phyloP scores from a whole-genome alignment of 768 basidiomycete species.

The Grammothele lineata region DNA sequence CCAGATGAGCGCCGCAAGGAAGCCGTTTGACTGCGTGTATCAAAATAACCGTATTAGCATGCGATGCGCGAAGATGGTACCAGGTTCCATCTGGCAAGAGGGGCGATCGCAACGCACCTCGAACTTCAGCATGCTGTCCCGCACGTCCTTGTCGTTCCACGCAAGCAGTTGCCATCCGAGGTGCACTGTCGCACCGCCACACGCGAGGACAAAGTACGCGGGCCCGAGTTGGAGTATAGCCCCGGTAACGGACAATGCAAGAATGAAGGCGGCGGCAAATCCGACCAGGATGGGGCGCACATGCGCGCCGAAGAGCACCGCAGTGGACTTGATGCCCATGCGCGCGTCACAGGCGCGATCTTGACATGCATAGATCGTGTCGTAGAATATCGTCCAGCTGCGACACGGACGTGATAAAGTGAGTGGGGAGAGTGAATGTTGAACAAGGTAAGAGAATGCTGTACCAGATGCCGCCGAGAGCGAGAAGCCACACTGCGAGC shows the following conservation, averaged over 20 bases:
- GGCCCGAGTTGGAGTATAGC: constrained; percentile 47
- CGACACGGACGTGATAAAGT: constrained; percentile 1
- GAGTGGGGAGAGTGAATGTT: constrained; percentile 17
- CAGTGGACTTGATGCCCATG: constrained; percentile 73
- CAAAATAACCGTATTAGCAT: too few relatives aligned
- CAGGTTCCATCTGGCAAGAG: too few relatives aligned
- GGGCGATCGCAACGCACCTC: constrained; percentile 13
- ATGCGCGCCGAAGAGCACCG: constrained; percentile 61
- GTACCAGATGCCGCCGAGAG: constrained; percentile 18
- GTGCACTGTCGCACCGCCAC: constrained; percentile 42
- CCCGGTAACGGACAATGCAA: constrained; percentile 49
- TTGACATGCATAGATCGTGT: constrained; percentile 77
- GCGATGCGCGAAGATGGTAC: too few relatives aligned
- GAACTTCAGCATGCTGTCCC: constrained; percentile 45
- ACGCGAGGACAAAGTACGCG: constrained; percentile 41
- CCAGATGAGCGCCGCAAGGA: too few relatives aligned
- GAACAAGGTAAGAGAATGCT: constrained; percentile 19
- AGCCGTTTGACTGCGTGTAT: too few relatives aligned
- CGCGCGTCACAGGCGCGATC: constrained; percentile 71
- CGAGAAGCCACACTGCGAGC: constrained; percentile 13
- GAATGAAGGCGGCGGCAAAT: constrained; percentile 50
- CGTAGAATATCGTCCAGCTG: constrained; percentile 45
- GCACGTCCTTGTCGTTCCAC: constrained; percentile 38
- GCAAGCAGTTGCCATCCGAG: constrained; percentile 44
- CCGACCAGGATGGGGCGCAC: constrained; percentile 52